Evolutionary conservation across 495 filamentous ascomycete genomes (phyloP).

Genomic region (Oleoguttula mirabilis): DNA sequence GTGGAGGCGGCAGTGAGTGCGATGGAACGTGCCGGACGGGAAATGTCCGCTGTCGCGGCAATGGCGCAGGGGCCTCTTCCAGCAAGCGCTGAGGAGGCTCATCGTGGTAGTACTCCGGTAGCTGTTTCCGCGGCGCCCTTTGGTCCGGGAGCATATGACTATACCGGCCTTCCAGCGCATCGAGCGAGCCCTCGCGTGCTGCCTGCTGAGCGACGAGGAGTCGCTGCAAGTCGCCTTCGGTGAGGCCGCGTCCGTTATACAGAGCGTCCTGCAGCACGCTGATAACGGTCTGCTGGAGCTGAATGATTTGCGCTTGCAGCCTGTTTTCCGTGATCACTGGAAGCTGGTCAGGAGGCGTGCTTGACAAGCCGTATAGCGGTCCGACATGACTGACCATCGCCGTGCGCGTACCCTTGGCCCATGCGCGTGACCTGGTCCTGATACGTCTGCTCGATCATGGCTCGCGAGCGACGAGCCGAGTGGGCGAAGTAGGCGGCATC

Average conservation of each 20-base stretch:
- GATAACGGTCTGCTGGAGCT: slow-evolving; percentile 29
- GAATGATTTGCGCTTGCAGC: slow-evolving; percentile 28
- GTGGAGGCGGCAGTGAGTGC: slow-evolving; percentile 6
- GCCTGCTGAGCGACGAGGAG: slow-evolving; percentile 22
- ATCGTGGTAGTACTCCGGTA: not conserved
- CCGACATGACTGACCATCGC: slow-evolving; percentile 21
- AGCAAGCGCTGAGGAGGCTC: too few relatives aligned
- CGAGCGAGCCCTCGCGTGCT: slow-evolving; percentile 24
- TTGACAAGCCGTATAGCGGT: not conserved
- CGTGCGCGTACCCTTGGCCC: slow-evolving; percentile 23
- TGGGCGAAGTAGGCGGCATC: slow-evolving; percentile 1
- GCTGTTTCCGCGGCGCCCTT: not conserved
- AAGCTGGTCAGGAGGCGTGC: slow-evolving; percentile 4
- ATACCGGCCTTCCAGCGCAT: slow-evolving; percentile 21
- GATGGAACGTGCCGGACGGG: not conserved
- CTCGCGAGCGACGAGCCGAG: slow-evolving; percentile 11
- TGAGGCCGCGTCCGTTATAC: slow-evolving; percentile 19
- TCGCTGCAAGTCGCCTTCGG: slow-evolving; percentile 22
- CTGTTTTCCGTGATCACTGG: slow-evolving; percentile 26
- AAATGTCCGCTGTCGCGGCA: not conserved
- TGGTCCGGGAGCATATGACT: slow-evolving; percentile 14
- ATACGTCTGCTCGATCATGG: slow-evolving; percentile 23
- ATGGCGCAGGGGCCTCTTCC: not conserved
- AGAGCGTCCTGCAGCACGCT: slow-evolving; percentile 27
- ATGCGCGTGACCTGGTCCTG: slow-evolving; percentile 22